Conservation (phyloP, 2,329 filamentous ascomycete species). For the Fusarium albidum region DNA sequence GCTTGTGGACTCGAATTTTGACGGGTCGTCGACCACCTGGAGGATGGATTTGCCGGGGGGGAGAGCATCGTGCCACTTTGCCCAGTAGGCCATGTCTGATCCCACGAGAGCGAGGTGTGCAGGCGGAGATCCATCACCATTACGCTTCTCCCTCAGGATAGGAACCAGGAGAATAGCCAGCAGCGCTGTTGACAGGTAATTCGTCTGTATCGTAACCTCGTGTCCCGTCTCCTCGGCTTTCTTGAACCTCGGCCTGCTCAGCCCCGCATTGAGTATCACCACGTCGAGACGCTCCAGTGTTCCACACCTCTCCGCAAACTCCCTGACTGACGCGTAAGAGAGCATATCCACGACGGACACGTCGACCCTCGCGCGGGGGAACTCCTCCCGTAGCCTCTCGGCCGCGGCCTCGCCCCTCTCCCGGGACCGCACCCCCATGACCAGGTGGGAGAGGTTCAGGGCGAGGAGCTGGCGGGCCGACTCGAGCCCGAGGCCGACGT, state of each 20-base stretch:
- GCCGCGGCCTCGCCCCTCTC: conserved; percentile 53
- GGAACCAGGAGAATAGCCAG: conserved; percentile 46
- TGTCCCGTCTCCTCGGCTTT: conserved; percentile 45
- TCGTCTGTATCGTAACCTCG: conserved; percentile 52
- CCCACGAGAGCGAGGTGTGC: conserved; percentile 43
- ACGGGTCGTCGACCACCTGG: conserved; percentile 20
- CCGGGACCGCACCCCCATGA: conserved; percentile 56
- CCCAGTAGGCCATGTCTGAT: conserved; percentile 43
- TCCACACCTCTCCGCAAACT: conserved; percentile 48
- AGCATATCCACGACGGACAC: conserved; percentile 59
- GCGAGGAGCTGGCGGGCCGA: conserved; percentile 51
- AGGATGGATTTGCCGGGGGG: conserved; percentile 38
- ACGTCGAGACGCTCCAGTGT: conserved; percentile 51
- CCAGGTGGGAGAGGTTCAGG: conserved; percentile 51
- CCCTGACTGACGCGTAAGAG: conserved; percentile 54
- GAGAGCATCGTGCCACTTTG: conserved; percentile 36
- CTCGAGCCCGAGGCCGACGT: conserved; percentile 58
- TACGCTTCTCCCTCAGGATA: conserved; percentile 40
- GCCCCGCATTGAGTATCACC: conserved; percentile 56
- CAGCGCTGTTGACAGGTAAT: conserved; percentile 48
- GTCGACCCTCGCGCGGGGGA: conserved; percentile 50
- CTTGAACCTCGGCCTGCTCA: conserved; percentile 38
- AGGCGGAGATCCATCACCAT: conserved; percentile 14
- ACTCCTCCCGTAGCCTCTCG: conserved; percentile 26
- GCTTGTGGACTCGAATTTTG: conserved; percentile 25